phyloP scores from a whole-genome alignment of 345 rosid species.

The Capsella bursapastoris region DNA sequence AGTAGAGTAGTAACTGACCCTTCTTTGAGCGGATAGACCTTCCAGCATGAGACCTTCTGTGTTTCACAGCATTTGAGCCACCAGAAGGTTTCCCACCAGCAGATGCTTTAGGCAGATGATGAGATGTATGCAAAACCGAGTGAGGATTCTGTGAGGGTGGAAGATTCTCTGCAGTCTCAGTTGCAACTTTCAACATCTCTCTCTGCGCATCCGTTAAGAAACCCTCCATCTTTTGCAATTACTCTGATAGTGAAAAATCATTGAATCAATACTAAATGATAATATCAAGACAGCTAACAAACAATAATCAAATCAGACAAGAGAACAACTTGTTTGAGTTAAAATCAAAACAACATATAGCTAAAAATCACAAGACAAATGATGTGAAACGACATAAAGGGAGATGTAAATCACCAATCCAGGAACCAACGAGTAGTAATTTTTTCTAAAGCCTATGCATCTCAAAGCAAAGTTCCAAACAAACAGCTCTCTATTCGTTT shows the following conservation, averaged over 20 bases:
- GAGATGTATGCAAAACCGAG: constrained; percentile 56
- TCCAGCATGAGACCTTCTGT: constrained; percentile 82
- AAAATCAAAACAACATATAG: constrained; percentile 5
- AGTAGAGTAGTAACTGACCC: constrained; percentile 52
- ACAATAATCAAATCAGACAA: neutral
- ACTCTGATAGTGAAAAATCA: constrained; percentile 11
- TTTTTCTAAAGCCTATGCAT: neutral
- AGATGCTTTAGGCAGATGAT: constrained; percentile 57
- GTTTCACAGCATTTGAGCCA: constrained; percentile 68
- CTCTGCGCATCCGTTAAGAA: constrained; percentile 88
- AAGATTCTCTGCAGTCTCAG: constrained; percentile 52
- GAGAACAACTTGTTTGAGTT: constrained; percentile 11
- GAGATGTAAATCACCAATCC: constrained; percentile 25
- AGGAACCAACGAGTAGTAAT: neutral
- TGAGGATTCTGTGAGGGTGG: constrained; percentile 79
- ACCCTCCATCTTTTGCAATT: constrained; percentile 61
- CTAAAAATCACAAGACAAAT: neutral
- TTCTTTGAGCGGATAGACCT: constrained; percentile 78
- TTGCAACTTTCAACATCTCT: constrained; percentile 76
- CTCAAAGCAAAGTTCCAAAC: neutral
- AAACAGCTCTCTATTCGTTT: neutral
- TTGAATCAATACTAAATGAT: neutral
- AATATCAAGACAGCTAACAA: neutral
- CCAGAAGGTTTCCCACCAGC: constrained; percentile 57
- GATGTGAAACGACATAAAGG: constrained; percentile 1